phyloP scores from a whole-genome alignment of 768 basidiomycete species.

The Phallus indusiatus region DNA sequence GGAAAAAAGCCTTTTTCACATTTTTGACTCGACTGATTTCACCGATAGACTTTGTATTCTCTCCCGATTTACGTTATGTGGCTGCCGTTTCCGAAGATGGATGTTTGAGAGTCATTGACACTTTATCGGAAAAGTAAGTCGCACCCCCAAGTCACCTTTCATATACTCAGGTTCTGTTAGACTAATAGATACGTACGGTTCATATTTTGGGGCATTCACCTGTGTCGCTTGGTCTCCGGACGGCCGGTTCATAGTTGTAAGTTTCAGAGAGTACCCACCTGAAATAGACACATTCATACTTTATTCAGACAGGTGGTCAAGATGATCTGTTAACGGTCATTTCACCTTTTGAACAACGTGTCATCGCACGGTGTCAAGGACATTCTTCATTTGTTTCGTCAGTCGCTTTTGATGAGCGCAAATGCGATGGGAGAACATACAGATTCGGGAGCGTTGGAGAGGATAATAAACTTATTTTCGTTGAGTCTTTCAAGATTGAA shows the following conservation, averaged over 20 bases:
- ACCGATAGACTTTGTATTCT: slow-evolving; percentile 78
- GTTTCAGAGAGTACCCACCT: neutral
- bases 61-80: slow-evolving; percentile 85
- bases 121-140: slow-evolving; percentile 75
- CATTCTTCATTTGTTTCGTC: slow-evolving; percentile 91
- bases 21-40: too few relatives aligned
- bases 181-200: slow-evolving; percentile 87
- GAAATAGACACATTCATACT: neutral
- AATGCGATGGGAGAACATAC: slow-evolving; percentile 84
- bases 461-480: slow-evolving; percentile 89
- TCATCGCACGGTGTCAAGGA: slow-evolving; percentile 93
- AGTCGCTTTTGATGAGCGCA: slow-evolving; percentile 82
- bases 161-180: too few relatives aligned
- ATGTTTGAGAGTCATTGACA: slow-evolving; percentile 82
- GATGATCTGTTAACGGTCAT: slow-evolving; percentile 94
- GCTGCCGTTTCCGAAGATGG: slow-evolving; percentile 92
- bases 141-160: too few relatives aligned
- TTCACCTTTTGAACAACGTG: slow-evolving; percentile 88
- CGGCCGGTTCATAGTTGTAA: slow-evolving; percentile 81
- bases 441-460: slow-evolving; percentile 95
- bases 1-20: too few relatives aligned
- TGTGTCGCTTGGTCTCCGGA: slow-evolving; percentile 95
- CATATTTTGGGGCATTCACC: slow-evolving; percentile 89
- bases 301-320: slow-evolving; percentile 79
- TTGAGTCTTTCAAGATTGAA: slow-evolving; percentile 26